Percentiles rank a stretch among this genome's conserved stretches.
phyloP scores from a whole-genome alignment of 768 basidiomycete genomes.

The Collybia sordida region DNA sequence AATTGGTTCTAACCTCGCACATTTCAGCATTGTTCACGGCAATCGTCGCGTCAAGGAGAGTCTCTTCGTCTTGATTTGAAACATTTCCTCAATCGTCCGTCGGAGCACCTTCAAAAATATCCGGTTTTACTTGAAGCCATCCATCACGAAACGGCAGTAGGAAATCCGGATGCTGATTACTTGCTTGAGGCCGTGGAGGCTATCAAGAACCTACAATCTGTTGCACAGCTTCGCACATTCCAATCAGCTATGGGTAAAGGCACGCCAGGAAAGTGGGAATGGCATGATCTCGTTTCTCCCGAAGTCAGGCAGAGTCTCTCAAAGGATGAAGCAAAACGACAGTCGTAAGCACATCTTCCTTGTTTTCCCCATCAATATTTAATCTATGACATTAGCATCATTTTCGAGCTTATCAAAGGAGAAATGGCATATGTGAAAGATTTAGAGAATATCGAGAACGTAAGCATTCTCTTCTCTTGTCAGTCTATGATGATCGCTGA shows the following conservation, averaged over 20 bases:
- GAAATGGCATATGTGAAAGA: constrained; percentile 96
- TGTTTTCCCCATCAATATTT: background rate
- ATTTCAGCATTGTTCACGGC: constrained; percentile 40
- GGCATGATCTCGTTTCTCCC: constrained; percentile 81
- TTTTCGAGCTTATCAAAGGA: constrained; percentile 93
- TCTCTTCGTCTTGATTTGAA: constrained; percentile 61
- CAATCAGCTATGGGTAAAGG: constrained; percentile 88
- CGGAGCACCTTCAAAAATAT: constrained; percentile 82
- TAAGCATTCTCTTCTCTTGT: constrained; percentile 31
- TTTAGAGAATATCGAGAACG: constrained; percentile 80
- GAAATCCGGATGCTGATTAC: constrained; percentile 82
- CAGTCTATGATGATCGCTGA: background rate
- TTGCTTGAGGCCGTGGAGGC: constrained; percentile 81
- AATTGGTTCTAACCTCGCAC: background rate
- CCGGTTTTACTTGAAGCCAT: constrained; percentile 86
- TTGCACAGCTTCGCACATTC: constrained; percentile 86
- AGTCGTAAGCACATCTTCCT: constrained; percentile 58
- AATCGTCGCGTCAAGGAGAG: constrained; percentile 37
- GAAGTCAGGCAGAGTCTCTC: constrained; percentile 60
- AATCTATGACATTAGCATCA: constrained; percentile 53
- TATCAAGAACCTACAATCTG: constrained; percentile 77
- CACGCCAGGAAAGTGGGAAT: constrained; percentile 78
- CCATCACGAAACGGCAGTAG: constrained; percentile 75
- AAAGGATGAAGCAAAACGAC: constrained; percentile 80
- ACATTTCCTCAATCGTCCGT: constrained; percentile 75